Base-by-base conservation (phyloP, 805 yeast species). In the Barnettozyma salicaria region DNA sequence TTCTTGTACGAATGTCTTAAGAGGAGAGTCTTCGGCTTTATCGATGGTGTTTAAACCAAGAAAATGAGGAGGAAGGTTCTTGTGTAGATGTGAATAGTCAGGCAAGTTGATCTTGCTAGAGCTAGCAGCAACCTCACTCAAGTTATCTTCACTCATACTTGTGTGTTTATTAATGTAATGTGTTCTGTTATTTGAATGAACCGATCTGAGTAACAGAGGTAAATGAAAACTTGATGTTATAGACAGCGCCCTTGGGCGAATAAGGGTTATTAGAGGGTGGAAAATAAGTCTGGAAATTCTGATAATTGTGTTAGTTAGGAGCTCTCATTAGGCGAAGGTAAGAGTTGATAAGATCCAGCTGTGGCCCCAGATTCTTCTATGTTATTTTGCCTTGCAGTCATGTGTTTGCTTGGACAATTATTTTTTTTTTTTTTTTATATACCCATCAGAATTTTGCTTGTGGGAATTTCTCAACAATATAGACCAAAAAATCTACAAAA, bases 1-100 rank as follows among this genome's bases (percentile, higher is more conserved):
- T 35, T 74, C 69, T 51, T 71, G 72, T 46, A 94, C 96, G 57
- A 88, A 92, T 56, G 86, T 90, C 49, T 83, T 83, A 36, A 90
- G 78, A 10, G 64, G 64, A 22, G 84, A 71, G n/a, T 85, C 81
- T 51, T 84, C 87, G 17, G 95, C 95, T 18, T 59, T 68, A 27
- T 76, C 81, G 30, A 87, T 68, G 26, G 92, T 72, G 61, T 89
- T 86, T 40, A 80, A 70, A 40, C 98, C 98, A 40, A 76, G 61
- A 65, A 89, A 92, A 63, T 88, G 83, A 26, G 72, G 41, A 21
- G 96, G 79, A 49, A 89, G 65, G 6, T 57, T 47, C 27, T 48
- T 43, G 49, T 67, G 72, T 30, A 60, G 47, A 5, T 43, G 43
- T 8, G 67, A 48, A 47, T 57, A 66, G 40, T 58, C 61, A 35